Base-by-base conservation (phyloP, 169 alveolate genomes). In the Plasmodium relictum region DNA sequence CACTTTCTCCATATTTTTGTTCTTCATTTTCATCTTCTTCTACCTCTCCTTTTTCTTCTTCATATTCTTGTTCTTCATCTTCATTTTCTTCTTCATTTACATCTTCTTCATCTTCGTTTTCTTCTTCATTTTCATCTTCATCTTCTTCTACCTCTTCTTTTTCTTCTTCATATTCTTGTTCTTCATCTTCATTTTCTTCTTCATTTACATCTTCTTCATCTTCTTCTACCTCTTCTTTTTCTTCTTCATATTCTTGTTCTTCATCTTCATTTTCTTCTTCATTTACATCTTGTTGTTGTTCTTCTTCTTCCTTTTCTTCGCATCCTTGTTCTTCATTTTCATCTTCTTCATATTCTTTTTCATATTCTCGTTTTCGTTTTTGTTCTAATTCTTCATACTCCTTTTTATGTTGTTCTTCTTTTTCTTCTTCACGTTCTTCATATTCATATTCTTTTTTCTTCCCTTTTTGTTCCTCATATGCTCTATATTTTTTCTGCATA, bases 341-440 rank as follows among this genome's bases (percentile, higher is more conserved):
- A n/a, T 50, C 22, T 8, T n/a, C 16, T 50, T 0, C 20, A 50
- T 50, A n/a, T 50, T 50, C 12, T 50, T 8, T 50, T 9, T 50
- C 20, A 14, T 50, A 14, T 14, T 8, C 59, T 7, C 0, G 12
- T 0, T 50, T 14, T 50, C 12, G 22, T 50, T 50, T 18, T 18
- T 50, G 12, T 50, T 50, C 59, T 50, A n/a, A 14, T 50, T 50
- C 59, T 50, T 50, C 59, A 14, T 50, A n/a, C n/a, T 50, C n/a
- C 59, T 18, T 50, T 50, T 50, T 5, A 14, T 50, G 59, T 50
- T 8, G 59, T 50, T 50, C 59, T 50, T 50, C n/a, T 7, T 50
- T 50, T 50, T 3, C n/a, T 50, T 50, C 59, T 1, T 50, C n/a
- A 14, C n/a, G 22, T 6, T 3, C n/a, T 50, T 3, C n/a, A 14